Percentiles rank a stretch among this genome's conserved stretches.
Conservation (phyloP, 2,329 filamentous ascomycete species). For the Rasamsonia emersonii region DNA sequence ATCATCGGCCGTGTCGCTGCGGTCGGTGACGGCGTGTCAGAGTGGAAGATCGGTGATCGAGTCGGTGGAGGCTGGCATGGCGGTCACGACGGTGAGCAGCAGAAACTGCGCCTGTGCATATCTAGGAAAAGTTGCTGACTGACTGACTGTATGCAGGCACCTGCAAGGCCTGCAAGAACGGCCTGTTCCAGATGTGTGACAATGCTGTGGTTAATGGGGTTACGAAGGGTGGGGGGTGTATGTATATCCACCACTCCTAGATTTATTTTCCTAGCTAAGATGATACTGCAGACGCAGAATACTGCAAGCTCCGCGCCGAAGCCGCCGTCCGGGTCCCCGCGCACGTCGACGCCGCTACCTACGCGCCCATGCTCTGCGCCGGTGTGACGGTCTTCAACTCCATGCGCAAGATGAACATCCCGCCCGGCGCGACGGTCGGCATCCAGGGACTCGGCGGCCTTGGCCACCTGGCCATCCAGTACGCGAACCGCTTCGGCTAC, state of each 20-base stretch:
- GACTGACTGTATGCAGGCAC: conserved; percentile 33
- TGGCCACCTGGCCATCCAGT: conserved; percentile 61
- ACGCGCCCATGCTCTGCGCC: conserved; percentile 28
- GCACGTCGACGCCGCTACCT: conserved; percentile 39
- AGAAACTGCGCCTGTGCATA: background rate
- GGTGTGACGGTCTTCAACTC: conserved; percentile 44
- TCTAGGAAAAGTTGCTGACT: background rate
- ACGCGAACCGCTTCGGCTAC: conserved; percentile 60
- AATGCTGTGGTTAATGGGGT: conserved; percentile 57
- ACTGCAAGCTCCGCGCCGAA: conserved; percentile 29
- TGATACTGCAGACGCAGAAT: conserved; percentile 25
- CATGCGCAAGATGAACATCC: conserved; percentile 47
- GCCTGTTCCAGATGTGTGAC: conserved; percentile 61
- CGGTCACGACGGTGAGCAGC: conserved; percentile 31
- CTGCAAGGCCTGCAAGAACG: conserved; percentile 56
- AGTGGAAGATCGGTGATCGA: conserved; percentile 55
- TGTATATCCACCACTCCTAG: too few species aligned
- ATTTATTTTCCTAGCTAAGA: too few species aligned
- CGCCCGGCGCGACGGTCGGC: conserved; percentile 59
- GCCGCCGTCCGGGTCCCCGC: conserved; percentile 39
- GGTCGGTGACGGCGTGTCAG: conserved; percentile 44
- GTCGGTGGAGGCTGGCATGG: conserved; percentile 64
- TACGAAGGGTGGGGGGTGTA: conserved; percentile 56
- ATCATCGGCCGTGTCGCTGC: conserved; percentile 59
- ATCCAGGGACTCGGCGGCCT: conserved; percentile 64